A percentile compares a stretch with the other conserved stretches of the same genome.
Evolutionary conservation across 2,329 filamentous ascomycete genomes (phyloP).

Genomic region (Colletotrichum paranaense): DNA sequence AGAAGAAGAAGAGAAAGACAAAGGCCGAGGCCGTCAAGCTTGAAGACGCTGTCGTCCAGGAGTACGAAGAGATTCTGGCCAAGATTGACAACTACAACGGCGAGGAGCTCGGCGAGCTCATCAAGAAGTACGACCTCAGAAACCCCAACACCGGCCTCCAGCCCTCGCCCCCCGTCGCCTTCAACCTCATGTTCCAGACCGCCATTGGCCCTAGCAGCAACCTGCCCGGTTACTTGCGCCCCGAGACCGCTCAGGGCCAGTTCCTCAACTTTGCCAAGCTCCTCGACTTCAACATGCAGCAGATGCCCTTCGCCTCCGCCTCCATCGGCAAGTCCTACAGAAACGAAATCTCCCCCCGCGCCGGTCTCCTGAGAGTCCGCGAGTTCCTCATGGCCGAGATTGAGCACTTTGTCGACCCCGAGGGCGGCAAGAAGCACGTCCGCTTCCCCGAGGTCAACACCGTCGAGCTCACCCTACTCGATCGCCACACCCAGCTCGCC

Average conservation of each 20-base stretch:
- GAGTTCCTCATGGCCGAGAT: constrained; percentile 99
- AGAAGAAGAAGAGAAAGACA: constrained; percentile 90
- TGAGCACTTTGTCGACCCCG: constrained; percentile 96
- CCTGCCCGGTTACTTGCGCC: constrained; percentile 84
- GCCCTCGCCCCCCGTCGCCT: constrained; percentile 84
- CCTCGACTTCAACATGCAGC: constrained; percentile 93
- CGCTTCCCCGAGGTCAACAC: constrained; percentile 89
- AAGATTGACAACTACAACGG: constrained; percentile 96
- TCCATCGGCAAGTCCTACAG: constrained; percentile 98
- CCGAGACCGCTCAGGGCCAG: constrained; percentile 97
- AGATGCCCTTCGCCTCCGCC: constrained; percentile 97
- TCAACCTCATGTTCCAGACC: constrained; percentile 99
- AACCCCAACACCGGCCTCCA: constrained; percentile 85
- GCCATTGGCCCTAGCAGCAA: constrained; percentile 93
- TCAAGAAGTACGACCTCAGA: constrained; percentile 90
- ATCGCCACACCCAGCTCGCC: constrained; percentile 85
- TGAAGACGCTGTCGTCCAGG: constrained; percentile 84
- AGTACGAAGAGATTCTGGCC: constrained; percentile 92
- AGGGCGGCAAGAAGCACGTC: constrained; percentile 92
- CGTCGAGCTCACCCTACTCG: constrained; percentile 84
- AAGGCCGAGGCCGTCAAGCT: constrained; percentile 84
- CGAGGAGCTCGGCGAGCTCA: constrained; percentile 85
- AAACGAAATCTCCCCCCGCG: constrained; percentile 95
- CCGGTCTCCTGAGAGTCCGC: constrained; percentile 91
- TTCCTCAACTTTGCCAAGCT: constrained; percentile 98